These are phyloP conservation scores for Trametes maxima DNA, from an alignment of 768 basidiomycete genomes.

Conservation along the genomic window DNA sequence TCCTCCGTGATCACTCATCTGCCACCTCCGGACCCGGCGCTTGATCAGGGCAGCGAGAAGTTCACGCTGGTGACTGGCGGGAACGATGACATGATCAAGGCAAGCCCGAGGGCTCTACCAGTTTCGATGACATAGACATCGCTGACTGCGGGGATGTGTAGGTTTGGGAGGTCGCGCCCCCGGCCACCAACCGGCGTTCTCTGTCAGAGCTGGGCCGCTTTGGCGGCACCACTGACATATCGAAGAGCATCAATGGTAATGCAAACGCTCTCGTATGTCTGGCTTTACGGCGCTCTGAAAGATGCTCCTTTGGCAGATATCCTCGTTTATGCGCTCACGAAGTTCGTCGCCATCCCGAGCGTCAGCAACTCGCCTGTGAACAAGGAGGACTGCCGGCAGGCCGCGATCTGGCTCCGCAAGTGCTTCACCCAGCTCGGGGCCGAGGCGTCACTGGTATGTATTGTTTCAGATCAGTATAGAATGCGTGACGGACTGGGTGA, in stretches of 20 bases:
- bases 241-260: conserved; percentile 14
- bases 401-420: conserved; percentile 90
- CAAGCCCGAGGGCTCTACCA: conserved; percentile 29
- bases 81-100: conserved; percentile 85
- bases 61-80: conserved; percentile 73
- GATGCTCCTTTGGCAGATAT: conserved; percentile 48
- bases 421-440: conserved; percentile 89
- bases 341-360: conserved; percentile 87
- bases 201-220: conserved; percentile 13
- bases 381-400: conserved; percentile 89
- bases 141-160: conserved; percentile 16
- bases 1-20: conserved; percentile 64
- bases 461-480: background rate
- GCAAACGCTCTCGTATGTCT: background rate
- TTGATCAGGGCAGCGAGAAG: conserved; percentile 24
- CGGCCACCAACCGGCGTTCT: conserved; percentile 10
- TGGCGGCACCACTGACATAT: conserved; percentile 9
- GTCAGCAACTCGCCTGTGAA: conserved; percentile 69
- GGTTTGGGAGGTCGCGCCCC: conserved; percentile 44
- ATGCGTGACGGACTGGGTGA: background rate
- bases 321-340: conserved; percentile 76
- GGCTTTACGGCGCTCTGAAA: background rate
- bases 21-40: background rate
- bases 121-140: background rate
- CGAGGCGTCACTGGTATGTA: conserved; percentile 66